These are phyloP conservation scores for Acidiella bohemica DNA, from an alignment of 495 filamentous ascomycete species.

Conservation along the genomic window DNA sequence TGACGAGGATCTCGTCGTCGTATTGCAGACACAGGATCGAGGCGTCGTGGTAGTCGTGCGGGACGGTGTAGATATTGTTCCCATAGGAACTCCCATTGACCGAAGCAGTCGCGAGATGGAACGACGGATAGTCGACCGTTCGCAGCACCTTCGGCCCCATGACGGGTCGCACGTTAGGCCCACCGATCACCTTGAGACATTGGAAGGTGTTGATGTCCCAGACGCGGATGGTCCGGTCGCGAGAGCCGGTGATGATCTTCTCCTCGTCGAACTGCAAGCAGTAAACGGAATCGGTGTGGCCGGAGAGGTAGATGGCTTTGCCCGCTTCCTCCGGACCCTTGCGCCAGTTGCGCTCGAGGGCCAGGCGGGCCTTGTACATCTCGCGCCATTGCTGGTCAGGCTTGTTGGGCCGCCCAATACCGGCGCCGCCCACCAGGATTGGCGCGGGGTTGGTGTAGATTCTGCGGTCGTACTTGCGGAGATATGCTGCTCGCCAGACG, in stretches of 20 bases:
- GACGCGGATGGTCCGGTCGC: slow-evolving; percentile 85
- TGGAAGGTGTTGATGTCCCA: slow-evolving; percentile 84
- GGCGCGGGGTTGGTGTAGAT: slow-evolving; percentile 34
- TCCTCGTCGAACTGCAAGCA: slow-evolving; percentile 96
- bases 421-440: slow-evolving; percentile 27
- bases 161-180: slow-evolving; percentile 24
- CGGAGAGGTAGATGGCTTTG: slow-evolving; percentile 74
- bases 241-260: slow-evolving; percentile 93
- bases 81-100: slow-evolving; percentile 35
- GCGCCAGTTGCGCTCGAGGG: slow-evolving; percentile 68
- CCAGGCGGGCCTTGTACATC: slow-evolving; percentile 61
- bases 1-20: slow-evolving; percentile 82
- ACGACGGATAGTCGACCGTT: slow-evolving; percentile 19
- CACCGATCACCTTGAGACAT: slow-evolving; percentile 67
- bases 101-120: slow-evolving; percentile 30
- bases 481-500: slow-evolving; percentile 67
- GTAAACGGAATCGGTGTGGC: slow-evolving; percentile 89
- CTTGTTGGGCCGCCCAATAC: slow-evolving; percentile 35
- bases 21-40: slow-evolving; percentile 92
- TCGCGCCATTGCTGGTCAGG: slow-evolving; percentile 67
- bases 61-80: slow-evolving; percentile 26
- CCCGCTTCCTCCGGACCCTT: slow-evolving; percentile 43
- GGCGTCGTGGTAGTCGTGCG: slow-evolving; percentile 52
- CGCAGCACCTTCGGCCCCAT: slow-evolving; percentile 19
- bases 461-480: slow-evolving; percentile 44